These are phyloP conservation scores for Pseudogymnoascus sp. DNA, from an alignment of 2,329 filamentous ascomycete genomes.

Conservation along the genomic window DNA sequence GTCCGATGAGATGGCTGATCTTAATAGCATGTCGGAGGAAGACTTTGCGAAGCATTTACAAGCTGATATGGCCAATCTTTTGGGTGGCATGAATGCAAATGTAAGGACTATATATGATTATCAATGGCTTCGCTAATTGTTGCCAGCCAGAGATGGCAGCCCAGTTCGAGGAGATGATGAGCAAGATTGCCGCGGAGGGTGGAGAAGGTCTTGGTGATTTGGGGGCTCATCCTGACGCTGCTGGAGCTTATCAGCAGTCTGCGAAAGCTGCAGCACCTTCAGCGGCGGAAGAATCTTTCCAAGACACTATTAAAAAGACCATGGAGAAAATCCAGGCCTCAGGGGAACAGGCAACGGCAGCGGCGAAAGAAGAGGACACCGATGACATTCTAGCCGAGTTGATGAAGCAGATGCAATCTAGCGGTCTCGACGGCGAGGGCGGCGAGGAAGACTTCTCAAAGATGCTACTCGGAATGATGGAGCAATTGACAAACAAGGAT, in stretches of 20 bases:
- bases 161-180: constrained; percentile 72
- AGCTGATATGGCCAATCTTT: constrained; percentile 76
- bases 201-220: constrained; percentile 36
- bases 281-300: constrained; percentile 61
- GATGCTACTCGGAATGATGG: constrained; percentile 97
- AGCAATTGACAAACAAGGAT: constrained; percentile 96
- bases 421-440: constrained; percentile 48
- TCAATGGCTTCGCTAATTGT: neutral
- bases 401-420: constrained; percentile 76
- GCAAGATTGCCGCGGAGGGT: constrained; percentile 51
- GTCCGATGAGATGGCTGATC: constrained; percentile 18
- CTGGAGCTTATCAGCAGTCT: constrained; percentile 20
- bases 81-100: constrained; percentile 61
- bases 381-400: constrained; percentile 88
- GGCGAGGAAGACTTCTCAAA: constrained; percentile 84
- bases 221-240: constrained; percentile 19
- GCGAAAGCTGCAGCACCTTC: constrained; percentile 21
- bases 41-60: constrained; percentile 83
- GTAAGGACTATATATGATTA: constrained; percentile 31
- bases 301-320: constrained; percentile 84
- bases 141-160: constrained; percentile 62
- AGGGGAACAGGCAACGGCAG: constrained; percentile 75
- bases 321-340: constrained; percentile 95
- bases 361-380: constrained; percentile 56
- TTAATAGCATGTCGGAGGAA: constrained; percentile 53